phyloP scores from a whole-genome alignment of 106 monocot species.

The Dendrobium huoshanense region DNA sequence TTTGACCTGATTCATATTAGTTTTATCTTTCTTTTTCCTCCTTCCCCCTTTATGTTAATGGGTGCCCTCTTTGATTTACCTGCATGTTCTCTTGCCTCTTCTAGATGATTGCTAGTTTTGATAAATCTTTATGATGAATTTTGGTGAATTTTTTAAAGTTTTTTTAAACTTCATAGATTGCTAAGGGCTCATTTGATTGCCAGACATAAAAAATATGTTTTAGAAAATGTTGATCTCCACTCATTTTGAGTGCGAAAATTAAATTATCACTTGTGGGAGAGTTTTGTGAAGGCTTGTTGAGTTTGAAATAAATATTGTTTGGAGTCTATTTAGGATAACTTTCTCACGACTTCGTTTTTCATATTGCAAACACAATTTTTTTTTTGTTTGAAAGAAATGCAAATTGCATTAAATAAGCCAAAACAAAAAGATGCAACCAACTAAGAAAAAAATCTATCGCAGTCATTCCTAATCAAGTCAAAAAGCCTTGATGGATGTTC shows the following conservation, averaged over 20 bases:
- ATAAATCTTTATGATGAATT: neutral
- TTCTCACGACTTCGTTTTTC: too few relatives aligned
- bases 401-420: too few relatives aligned
- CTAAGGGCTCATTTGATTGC: neutral
- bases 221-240: neutral
- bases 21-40: neutral
- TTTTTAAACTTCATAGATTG: neutral
- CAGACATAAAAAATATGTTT: neutral
- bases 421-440: too few relatives aligned
- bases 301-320: too few relatives aligned
- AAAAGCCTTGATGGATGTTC: too few relatives aligned
- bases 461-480: too few relatives aligned
- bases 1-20: neutral
- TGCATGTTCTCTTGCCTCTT: neutral
- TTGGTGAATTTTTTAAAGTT: neutral
- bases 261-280: neutral
- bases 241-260: neutral
- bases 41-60: neutral
- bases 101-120: neutral
- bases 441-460: too few relatives aligned
- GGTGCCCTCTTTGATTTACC: neutral
- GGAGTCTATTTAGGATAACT: too few relatives aligned
- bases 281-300: neutral
- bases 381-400: too few relatives aligned
- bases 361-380: too few relatives aligned